These are phyloP conservation scores for Barnettozyma pratensis DNA, from an alignment of 805 yeast genomes.

Conservation along the genomic window DNA sequence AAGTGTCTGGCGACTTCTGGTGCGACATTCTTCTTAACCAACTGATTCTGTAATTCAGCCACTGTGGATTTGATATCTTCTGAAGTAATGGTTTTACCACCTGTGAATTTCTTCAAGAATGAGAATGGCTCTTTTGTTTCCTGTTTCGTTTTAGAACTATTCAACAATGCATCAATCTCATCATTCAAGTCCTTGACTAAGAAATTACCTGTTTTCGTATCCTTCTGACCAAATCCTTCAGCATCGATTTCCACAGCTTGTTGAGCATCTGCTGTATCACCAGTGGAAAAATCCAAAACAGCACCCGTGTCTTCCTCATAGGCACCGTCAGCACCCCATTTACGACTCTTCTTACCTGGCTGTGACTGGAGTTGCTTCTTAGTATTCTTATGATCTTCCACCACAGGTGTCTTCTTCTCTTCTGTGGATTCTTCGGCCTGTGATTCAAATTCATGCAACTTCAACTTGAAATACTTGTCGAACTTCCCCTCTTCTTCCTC, in stretches of 20 bases:
- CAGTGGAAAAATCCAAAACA: conserved; percentile 51
- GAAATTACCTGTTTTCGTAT: conserved; percentile 50
- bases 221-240: conserved; percentile 35
- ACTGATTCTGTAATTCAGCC: conserved; percentile 63
- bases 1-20: conserved; percentile 79
- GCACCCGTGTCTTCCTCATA: conserved; percentile 40
- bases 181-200: conserved; percentile 57
- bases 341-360: conserved; percentile 43
- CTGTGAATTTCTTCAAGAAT: conserved; percentile 55
- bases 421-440: conserved; percentile 10
- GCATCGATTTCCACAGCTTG: conserved; percentile 25
- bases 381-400: conserved; percentile 3
- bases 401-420: conserved; percentile 5
- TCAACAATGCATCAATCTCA: conserved; percentile 40
- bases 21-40: conserved; percentile 84
- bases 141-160: conserved; percentile 23
- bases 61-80: conserved; percentile 64
- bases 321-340: conserved; percentile 63
- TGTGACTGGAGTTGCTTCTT: conserved; percentile 12
- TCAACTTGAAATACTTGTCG: conserved; percentile 32
- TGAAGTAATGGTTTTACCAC: conserved; percentile 61
- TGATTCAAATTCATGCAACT: conserved; percentile 26
- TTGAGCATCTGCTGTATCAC: conserved; percentile 16
- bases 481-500: conserved; percentile 34
- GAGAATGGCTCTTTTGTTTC: conserved; percentile 42